Evolutionary conservation across 2,329 filamentous ascomycete genomes (phyloP), one percentile per base, ranked within the genome.

Genomic region (Paecilomyces formosus): DNA sequence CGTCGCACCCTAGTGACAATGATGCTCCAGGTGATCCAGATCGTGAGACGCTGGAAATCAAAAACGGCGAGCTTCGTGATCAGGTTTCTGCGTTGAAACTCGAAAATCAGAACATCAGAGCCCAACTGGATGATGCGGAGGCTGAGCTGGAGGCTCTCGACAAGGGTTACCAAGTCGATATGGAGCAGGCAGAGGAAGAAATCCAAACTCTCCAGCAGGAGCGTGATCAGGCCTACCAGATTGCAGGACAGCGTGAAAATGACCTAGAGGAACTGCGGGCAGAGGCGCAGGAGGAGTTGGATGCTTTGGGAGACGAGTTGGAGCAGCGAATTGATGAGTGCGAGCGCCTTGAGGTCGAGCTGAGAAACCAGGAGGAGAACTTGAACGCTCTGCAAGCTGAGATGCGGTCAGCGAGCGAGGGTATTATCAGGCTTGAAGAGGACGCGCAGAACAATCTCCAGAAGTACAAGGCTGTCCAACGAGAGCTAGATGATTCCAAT

Each of bases 361-460:
- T 96, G 13, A 84, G 85, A 61, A 88, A 90, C 62, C 85, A 88
- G 56, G 86, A 86, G 12, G 92, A 97, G 68, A 95, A 94, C 70
- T 93, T 97, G 73, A 86, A 88, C 63, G 89, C 90, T n/a, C 78
- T 99, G 56, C 93, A 97, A 70, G 86, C 88, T 60, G 94, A 97
- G 79, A 94, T 99, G 87, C 89, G 92, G 62, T 88, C 88, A 65
- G 88, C 97, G 74, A 95, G 89, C 67, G 91, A 96, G 65, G 88
- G 88, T 22, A 82, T 97, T 5, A 83, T 97, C 31, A 83, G 90
- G 52, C 82, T 99, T 0, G 94, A 97, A 71, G 92, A 97, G 71
- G 92, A 96, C 65, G 89, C 93, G 57, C 86, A 90, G 63, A 85
- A 84, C 66, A 94, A 92, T 72, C 75, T 88, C 53, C 85, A 86